Percentiles rank a stretch among this genome's conserved stretches.
Conservation (phyloP, 169 alveolate species). For the Theileria orientalis region DNA sequence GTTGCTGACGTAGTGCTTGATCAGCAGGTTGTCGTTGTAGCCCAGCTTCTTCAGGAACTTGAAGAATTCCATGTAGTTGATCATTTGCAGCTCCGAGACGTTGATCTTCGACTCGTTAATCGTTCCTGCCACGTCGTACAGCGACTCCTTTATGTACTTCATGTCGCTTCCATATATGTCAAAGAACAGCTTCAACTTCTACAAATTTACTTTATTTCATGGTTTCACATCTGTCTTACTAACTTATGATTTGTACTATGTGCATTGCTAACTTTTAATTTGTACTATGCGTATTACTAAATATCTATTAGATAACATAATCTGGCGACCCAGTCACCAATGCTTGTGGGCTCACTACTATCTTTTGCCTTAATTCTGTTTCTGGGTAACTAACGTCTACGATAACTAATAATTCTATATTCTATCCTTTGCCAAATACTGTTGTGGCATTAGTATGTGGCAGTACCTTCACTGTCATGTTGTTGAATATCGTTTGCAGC, state of each 20-base stretch:
- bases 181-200: constrained; percentile 11
- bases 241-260: too few relatives aligned
- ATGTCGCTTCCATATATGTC: constrained; percentile 3
- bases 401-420: too few relatives aligned
- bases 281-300: too few relatives aligned
- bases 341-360: too few relatives aligned
- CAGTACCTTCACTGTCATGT: constrained; percentile 19
- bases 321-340: too few relatives aligned
- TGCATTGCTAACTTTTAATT: too few relatives aligned
- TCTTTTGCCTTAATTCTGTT: too few relatives aligned
- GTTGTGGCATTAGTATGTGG: neutral
- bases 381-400: too few relatives aligned
- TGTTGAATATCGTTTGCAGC: constrained; percentile 52
- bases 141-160: constrained; percentile 1
- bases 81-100: neutral
- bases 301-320: too few relatives aligned
- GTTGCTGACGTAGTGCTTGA: neutral
- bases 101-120: neutral
- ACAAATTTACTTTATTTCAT: neutral
- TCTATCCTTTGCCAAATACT: too few relatives aligned
- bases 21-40: neutral
- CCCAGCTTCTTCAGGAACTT: constrained; percentile 14
- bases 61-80: constrained; percentile 2
- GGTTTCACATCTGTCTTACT: too few relatives aligned
- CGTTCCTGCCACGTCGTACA: neutral